These are phyloP conservation scores for Yamadazyma diospyri DNA, from an alignment of 1,139 yeast genomes.

Conservation along the genomic window DNA sequence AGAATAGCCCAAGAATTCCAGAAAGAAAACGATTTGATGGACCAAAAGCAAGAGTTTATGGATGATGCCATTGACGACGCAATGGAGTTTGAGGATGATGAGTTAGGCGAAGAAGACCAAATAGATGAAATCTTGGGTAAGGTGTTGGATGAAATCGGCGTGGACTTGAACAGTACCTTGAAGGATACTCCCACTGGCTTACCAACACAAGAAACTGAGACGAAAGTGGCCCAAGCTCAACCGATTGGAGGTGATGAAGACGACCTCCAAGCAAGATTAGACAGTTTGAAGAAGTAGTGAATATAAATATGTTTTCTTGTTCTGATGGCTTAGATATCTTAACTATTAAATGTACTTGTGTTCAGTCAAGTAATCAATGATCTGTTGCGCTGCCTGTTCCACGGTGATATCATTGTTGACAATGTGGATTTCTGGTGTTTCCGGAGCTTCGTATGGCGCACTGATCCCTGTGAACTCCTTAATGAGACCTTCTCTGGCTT, in stretches of 20 bases:
- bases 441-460: slow-evolving; percentile 95
- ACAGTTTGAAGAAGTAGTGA: slow-evolving; percentile 64
- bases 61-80: slow-evolving; percentile 97
- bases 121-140: slow-evolving; percentile 89
- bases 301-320: background rate
- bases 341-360: slow-evolving; percentile 42
- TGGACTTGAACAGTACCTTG: slow-evolving; percentile 69
- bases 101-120: slow-evolving; percentile 71
- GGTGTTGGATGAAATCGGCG: slow-evolving; percentile 94
- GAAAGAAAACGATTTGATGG: slow-evolving; percentile 92
- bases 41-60: slow-evolving; percentile 97
- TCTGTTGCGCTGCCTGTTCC: slow-evolving; percentile 76
- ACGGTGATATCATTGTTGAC: slow-evolving; percentile 61
- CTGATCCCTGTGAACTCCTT: slow-evolving; percentile 94
- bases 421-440: slow-evolving; percentile 75
- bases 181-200: slow-evolving; percentile 57
- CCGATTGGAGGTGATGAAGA: slow-evolving; percentile 51
- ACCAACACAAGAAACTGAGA: slow-evolving; percentile 10
- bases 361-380: slow-evolving; percentile 63
- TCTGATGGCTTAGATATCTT: background rate
- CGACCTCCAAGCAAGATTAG: slow-evolving; percentile 84
- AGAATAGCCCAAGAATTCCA: slow-evolving; percentile 95
- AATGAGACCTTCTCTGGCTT: slow-evolving; percentile 92
- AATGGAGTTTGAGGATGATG: slow-evolving; percentile 79
- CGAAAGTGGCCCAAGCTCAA: slow-evolving; percentile 46